Evolutionary conservation across 2,329 filamentous ascomycete species (phyloP).

Genomic region (Fusarium pseudonygamai): DNA sequence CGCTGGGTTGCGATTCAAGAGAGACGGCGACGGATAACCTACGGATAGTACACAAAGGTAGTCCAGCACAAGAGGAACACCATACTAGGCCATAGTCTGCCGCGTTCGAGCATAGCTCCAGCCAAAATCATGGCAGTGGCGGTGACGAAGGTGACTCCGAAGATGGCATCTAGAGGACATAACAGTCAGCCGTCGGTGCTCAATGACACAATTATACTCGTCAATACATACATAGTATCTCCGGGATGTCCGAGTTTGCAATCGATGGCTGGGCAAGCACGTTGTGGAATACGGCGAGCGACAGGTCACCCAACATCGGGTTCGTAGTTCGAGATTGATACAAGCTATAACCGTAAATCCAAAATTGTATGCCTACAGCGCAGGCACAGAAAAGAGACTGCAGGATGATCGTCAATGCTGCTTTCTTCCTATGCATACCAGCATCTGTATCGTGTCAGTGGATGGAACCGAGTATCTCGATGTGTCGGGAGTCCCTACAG

Average conservation of each 20-base stretch:
- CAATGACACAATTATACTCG: background rate
- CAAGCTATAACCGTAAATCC: slow-evolving; percentile 58
- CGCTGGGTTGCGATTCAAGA: no score
- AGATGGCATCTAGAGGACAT: slow-evolving; percentile 43
- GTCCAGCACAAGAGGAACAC: slow-evolving; percentile 72
- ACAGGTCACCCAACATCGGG: slow-evolving; percentile 50
- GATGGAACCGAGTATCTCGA: no score
- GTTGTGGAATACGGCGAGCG: slow-evolving; percentile 48
- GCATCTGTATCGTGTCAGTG: slow-evolving; percentile 35
- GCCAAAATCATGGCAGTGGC: slow-evolving; percentile 53
- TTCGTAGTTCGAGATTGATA: slow-evolving; percentile 51
- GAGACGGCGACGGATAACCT: background rate
- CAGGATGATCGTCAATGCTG: slow-evolving; percentile 56
- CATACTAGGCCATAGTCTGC: slow-evolving; percentile 58
- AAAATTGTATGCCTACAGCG: slow-evolving; percentile 57
- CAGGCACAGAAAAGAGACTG: slow-evolving; percentile 58
- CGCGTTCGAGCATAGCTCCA: slow-evolving; percentile 51
- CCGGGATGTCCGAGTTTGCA: slow-evolving; percentile 50
- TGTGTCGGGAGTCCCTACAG: background rate
- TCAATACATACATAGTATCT: slow-evolving; percentile 46
- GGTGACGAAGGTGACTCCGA: slow-evolving; percentile 51
- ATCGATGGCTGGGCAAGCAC: slow-evolving; percentile 50
- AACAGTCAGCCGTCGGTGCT: background rate
- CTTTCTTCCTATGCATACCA: slow-evolving; percentile 51
- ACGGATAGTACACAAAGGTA: slow-evolving; percentile 68